phyloP scores from a whole-genome alignment of 208 protist species.

The Polymyxa betae region DNA sequence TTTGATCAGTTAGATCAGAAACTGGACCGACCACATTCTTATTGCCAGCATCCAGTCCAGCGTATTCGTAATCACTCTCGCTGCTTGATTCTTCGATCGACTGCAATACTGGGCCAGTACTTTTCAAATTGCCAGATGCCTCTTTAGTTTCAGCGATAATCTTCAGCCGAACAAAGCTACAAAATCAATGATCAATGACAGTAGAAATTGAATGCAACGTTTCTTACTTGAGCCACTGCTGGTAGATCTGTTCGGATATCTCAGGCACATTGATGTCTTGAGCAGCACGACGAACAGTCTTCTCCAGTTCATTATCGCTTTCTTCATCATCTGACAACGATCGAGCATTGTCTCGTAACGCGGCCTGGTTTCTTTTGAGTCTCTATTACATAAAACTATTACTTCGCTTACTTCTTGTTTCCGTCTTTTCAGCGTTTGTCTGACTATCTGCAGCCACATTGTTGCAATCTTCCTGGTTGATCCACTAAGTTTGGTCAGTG shows the following conservation, averaged over 20 bases:
- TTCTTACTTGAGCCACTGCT: slow-evolving; percentile 4
- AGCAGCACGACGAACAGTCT: not conserved
- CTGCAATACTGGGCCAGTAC: not conserved
- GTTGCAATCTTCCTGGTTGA: not conserved
- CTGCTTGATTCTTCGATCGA: slow-evolving; percentile 31
- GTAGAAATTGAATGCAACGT: too few species aligned
- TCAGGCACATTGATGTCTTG: not conserved
- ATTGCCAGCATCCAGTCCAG: slow-evolving; percentile 26
- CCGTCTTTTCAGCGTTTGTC: not conserved
- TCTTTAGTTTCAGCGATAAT: not conserved
- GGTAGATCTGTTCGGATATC: slow-evolving; percentile 41
- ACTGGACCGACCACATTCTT: slow-evolving; percentile 49
- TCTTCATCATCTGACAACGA: not conserved
- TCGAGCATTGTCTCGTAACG: not conserved
- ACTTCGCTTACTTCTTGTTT: not conserved
- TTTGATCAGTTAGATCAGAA: not conserved
- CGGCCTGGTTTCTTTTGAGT: too few species aligned
- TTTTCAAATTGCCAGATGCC: not conserved
- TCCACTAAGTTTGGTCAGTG: not conserved
- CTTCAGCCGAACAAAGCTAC: not conserved
- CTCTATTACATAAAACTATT: not conserved
- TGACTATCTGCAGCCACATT: slow-evolving; percentile 34
- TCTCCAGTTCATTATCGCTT: not conserved
- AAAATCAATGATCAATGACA: too few species aligned
- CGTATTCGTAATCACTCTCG: slow-evolving; percentile 41